Conservation (phyloP, 768 basidiomycete species). For the Lepiota venenata region DNA sequence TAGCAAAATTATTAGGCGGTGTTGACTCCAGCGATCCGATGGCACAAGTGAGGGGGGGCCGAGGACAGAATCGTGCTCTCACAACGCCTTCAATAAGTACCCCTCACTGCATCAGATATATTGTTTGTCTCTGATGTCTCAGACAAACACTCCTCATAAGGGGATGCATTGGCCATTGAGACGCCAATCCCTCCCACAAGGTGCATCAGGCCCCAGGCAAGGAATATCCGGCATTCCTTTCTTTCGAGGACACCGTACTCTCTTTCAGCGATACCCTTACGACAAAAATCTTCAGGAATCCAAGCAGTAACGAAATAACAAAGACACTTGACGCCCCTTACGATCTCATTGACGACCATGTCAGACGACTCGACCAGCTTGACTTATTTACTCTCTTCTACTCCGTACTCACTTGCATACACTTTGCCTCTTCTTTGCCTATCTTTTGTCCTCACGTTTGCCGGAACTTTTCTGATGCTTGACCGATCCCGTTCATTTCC, state of each 20-base stretch:
- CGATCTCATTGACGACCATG: constrained; percentile 12
- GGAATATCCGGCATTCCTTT: constrained; percentile 6
- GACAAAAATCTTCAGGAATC: not conserved
- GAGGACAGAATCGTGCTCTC: too few relatives aligned
- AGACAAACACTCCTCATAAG: constrained; percentile 2
- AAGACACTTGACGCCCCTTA: not conserved
- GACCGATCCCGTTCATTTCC: constrained; percentile 66
- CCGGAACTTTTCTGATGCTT: constrained; percentile 71
- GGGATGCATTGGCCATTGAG: not conserved
- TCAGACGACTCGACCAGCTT: constrained; percentile 18
- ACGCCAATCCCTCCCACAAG: not conserved
- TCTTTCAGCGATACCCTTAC: constrained; percentile 8
- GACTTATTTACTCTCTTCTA: constrained; percentile 41
- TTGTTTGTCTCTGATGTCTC: not conserved
- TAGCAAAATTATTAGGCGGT: constrained; percentile 15
- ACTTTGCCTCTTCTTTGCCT: constrained; percentile 56
- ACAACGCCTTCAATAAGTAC: too few relatives aligned
- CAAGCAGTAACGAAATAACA: constrained; percentile 8
- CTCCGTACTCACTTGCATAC: constrained; percentile 53
- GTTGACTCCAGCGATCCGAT: too few relatives aligned
- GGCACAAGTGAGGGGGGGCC: too few relatives aligned
- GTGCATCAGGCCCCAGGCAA: not conserved
- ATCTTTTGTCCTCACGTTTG: constrained; percentile 54
- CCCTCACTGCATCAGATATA: too few relatives aligned
- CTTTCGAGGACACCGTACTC: constrained; percentile 3